These are phyloP conservation scores for Trapa bicornis DNA, from an alignment of 345 rosid genomes.

Conservation along the genomic window DNA sequence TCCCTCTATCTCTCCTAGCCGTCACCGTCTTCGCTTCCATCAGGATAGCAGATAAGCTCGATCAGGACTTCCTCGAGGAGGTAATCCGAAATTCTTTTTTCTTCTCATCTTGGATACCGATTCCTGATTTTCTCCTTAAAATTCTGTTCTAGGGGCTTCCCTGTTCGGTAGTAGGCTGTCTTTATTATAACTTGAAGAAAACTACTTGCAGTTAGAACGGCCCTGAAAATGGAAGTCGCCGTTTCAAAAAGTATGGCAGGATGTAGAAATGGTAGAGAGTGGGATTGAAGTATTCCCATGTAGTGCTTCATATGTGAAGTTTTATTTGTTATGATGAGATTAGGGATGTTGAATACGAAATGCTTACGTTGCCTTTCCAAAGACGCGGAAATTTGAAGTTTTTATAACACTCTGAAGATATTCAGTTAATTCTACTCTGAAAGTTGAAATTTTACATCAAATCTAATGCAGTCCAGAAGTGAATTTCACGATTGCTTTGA, in stretches of 20 bases:
- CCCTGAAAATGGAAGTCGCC: background rate
- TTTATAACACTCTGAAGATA: background rate
- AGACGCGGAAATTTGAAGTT: background rate
- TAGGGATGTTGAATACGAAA: background rate
- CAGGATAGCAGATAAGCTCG: conserved; percentile 62
- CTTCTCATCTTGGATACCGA: background rate
- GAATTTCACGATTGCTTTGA: background rate
- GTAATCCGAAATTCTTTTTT: conserved; percentile 18
- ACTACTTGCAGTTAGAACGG: background rate
- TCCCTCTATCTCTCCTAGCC: conserved; percentile 62
- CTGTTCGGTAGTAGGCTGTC: background rate
- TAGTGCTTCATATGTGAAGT: background rate
- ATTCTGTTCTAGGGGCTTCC: too few species aligned
- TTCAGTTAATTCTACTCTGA: background rate
- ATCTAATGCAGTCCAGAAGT: background rate
- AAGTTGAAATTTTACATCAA: background rate
- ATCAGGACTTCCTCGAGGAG: conserved; percentile 58
- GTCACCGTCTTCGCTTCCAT: conserved; percentile 53
- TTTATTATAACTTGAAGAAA: background rate
- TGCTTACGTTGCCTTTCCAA: background rate
- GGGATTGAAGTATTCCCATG: background rate
- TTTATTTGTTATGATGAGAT: background rate
- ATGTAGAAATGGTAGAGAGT: background rate
- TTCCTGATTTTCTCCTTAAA: too few species aligned
- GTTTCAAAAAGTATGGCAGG: background rate